phyloP scores from a whole-genome alignment of 2,329 filamentous ascomycete genomes.

The Epichloe gansuensis region DNA sequence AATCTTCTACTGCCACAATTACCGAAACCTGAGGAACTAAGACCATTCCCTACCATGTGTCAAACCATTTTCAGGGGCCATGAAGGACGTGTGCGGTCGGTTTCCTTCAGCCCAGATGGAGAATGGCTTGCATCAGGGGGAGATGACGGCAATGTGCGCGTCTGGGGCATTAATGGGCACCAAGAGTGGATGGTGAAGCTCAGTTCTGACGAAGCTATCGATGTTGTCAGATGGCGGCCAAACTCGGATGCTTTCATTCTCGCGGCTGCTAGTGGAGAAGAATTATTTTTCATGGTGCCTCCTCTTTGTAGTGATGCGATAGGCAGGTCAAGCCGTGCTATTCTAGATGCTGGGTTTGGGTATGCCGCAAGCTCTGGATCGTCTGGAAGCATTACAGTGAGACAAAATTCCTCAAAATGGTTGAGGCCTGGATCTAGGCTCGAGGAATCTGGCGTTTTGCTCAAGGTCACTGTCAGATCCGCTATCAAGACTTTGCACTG shows the following conservation, averaged over 20 bases:
- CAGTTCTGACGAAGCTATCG: constrained; percentile 66
- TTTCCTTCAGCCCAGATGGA: constrained; percentile 75
- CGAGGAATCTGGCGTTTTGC: constrained; percentile 64
- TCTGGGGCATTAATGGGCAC: constrained; percentile 85
- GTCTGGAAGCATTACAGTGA: constrained; percentile 43
- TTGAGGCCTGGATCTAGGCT: constrained; percentile 61
- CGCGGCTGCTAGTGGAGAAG: constrained; percentile 72
- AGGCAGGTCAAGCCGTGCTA: constrained; percentile 59
- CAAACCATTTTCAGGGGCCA: constrained; percentile 82
- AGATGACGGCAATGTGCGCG: constrained; percentile 80
- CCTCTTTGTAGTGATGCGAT: constrained; percentile 58
- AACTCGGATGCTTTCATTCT: constrained; percentile 68
- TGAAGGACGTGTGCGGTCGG: constrained; percentile 71
- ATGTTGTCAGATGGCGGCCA: constrained; percentile 82
- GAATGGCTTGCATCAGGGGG: constrained; percentile 82
- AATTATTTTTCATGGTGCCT: constrained; percentile 73
- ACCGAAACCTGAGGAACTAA: constrained; percentile 82
- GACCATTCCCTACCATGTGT: constrained; percentile 85
- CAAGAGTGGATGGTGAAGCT: constrained; percentile 78
- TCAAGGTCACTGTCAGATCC: constrained; percentile 68
- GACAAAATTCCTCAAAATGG: constrained; percentile 72
- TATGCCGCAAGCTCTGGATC: constrained; percentile 60
- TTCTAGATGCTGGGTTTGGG: constrained; percentile 84
- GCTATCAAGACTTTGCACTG: constrained; percentile 80
- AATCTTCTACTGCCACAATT: constrained; percentile 85